A percentile compares a stretch with the other conserved stretches of the same genome.
phyloP scores from a whole-genome alignment of 495 filamentous ascomycete species.

The Penicillium verhagenii region DNA sequence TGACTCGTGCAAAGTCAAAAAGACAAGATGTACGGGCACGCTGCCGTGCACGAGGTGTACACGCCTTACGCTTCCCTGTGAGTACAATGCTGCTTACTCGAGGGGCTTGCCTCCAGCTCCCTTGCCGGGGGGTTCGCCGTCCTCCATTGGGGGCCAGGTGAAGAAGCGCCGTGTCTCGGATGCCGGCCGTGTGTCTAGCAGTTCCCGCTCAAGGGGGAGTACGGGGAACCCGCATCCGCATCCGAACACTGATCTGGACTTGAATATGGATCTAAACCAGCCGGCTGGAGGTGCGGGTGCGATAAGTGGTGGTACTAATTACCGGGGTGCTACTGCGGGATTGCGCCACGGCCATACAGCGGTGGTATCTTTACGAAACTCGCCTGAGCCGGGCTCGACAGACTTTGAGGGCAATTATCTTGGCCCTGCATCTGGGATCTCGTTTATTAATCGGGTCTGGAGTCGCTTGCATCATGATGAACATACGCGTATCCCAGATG shows the following conservation, averaged over 20 bases:
- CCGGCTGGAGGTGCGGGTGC: neutral
- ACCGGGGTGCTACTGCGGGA: neutral
- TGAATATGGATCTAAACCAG: neutral
- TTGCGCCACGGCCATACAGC: slow-evolving; percentile 3
- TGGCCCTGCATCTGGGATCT: slow-evolving; percentile 45
- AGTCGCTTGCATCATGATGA: slow-evolving; percentile 44
- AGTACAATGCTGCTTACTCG: slow-evolving; percentile 46
- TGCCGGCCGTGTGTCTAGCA: slow-evolving; percentile 7
- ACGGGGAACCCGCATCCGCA: neutral
- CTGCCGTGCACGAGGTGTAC: slow-evolving; percentile 44
- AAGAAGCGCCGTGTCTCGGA: slow-evolving; percentile 1
- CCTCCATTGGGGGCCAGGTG: neutral
- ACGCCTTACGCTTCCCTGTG: slow-evolving; percentile 38
- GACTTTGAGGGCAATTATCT: slow-evolving; percentile 50
- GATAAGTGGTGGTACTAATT: neutral
- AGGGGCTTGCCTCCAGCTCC: slow-evolving; percentile 45
- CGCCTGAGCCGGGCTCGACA: slow-evolving; percentile 44
- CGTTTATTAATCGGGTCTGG: slow-evolving; percentile 49
- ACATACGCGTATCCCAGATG: slow-evolving; percentile 31
- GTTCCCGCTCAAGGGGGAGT: slow-evolving; percentile 12
- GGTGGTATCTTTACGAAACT: slow-evolving; percentile 29
- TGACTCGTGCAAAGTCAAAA: slow-evolving; percentile 49
- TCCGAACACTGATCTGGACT: neutral
- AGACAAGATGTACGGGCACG: slow-evolving; percentile 47
- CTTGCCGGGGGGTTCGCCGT: slow-evolving; percentile 28